Evolutionary conservation across 345 rosid species (phyloP).

Genomic region (Heritiera littoralis): DNA sequence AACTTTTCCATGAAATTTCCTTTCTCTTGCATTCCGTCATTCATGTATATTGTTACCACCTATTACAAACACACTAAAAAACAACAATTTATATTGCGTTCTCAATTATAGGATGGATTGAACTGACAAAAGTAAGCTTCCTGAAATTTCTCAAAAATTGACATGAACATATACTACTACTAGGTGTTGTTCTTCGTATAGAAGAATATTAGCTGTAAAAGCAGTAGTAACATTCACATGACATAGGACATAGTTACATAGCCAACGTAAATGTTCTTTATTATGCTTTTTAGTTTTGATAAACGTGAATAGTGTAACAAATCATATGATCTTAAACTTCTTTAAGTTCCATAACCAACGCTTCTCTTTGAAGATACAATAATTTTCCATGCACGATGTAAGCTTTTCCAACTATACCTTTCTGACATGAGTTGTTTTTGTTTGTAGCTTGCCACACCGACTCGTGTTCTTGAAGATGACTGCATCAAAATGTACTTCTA

Average conservation of each 20-base stretch:
- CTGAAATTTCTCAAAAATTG: neutral
- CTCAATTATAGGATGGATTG: neutral
- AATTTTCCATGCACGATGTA: neutral
- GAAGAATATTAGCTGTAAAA: neutral
- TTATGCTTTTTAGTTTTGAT: neutral
- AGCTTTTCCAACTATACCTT: neutral
- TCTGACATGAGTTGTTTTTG: neutral
- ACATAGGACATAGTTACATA: neutral
- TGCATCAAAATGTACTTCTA: neutral
- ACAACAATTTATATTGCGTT: neutral
- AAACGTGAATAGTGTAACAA: neutral
- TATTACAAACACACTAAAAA: neutral
- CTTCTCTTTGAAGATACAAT: slow-evolving; percentile 1
- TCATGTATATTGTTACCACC: neutral
- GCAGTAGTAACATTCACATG: neutral
- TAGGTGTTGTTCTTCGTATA: too few species aligned
- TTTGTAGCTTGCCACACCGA: neutral
- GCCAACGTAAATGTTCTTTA: neutral
- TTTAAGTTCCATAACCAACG: neutral
- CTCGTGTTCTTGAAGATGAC: too few species aligned
- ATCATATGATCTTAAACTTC: neutral
- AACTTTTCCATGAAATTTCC: neutral
- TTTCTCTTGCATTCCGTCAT: neutral
- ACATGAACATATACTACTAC: neutral
- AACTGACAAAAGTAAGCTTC: neutral